A percentile compares a stretch with the other conserved stretches of the same genome.
These are phyloP conservation scores for Kodamaea hsintzibuensis DNA, from an alignment of 805 yeast genomes.

Conservation along the genomic window DNA sequence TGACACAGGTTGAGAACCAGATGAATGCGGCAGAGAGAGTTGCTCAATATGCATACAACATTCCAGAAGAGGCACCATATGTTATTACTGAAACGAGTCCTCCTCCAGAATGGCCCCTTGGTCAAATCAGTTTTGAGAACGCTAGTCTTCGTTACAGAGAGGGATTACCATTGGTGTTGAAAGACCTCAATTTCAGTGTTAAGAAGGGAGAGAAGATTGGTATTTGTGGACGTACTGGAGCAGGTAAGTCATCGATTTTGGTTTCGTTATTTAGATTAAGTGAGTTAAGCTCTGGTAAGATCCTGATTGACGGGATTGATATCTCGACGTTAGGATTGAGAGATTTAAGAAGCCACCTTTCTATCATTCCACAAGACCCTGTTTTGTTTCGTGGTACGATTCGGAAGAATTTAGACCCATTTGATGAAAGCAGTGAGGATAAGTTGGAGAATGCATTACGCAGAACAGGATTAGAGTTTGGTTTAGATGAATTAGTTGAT, in stretches of 20 bases:
- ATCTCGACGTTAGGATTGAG: constrained; percentile 52
- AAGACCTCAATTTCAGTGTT: constrained; percentile 43
- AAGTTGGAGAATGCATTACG: constrained; percentile 58
- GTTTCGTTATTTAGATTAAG: constrained; percentile 58
- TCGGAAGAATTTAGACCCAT: constrained; percentile 63
- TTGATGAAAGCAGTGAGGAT: constrained; percentile 48
- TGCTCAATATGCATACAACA: constrained; percentile 56
- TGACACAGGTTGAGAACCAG: constrained; percentile 73
- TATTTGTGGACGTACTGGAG: constrained; percentile 88
- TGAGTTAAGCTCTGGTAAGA: constrained; percentile 50
- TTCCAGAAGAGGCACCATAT: constrained; percentile 69
- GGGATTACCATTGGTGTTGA: constrained; percentile 59
- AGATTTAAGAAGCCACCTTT: constrained; percentile 54
- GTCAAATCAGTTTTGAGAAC: constrained; percentile 47
- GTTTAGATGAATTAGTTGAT: constrained; percentile 48
- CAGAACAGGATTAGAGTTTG: constrained; percentile 54
- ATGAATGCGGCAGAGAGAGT: constrained; percentile 77
- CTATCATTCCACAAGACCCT: constrained; percentile 74
- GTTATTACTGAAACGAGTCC: constrained; percentile 47
- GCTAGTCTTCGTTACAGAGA: constrained; percentile 58
- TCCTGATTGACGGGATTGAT: constrained; percentile 58
- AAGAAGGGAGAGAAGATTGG: constrained; percentile 70
- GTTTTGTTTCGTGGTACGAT: constrained; percentile 61
- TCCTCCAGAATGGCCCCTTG: constrained; percentile 51
- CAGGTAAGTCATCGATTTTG: constrained; percentile 74